A percentile compares a stretch with the other conserved stretches of the same genome.
phyloP scores from a whole-genome alignment of 352 stramenopile genomes.

The Pythium folliculosum region DNA sequence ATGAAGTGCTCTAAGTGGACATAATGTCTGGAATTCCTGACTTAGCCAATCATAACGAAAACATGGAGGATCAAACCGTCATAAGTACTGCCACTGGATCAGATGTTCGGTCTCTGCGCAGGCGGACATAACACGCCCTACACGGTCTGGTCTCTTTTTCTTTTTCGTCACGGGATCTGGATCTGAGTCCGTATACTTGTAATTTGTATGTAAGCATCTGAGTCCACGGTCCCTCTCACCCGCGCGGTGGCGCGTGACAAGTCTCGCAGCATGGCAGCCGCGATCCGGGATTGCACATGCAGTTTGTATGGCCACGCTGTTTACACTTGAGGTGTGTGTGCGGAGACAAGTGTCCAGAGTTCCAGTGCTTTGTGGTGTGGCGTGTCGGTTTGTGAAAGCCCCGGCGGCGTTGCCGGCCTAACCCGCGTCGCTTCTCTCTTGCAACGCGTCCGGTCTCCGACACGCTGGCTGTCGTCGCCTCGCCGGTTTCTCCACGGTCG shows the following conservation, averaged over 20 bases:
- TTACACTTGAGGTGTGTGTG: too few species aligned
- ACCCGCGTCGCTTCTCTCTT: background rate
- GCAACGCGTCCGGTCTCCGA: background rate
- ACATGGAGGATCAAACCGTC: background rate
- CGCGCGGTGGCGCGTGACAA: background rate
- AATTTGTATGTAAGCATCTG: background rate
- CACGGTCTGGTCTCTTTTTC: background rate
- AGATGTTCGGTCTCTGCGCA: slow-evolving; percentile 3
- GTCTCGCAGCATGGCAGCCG: background rate
- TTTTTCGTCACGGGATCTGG: background rate
- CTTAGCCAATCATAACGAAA: background rate
- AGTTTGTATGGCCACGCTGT: background rate
- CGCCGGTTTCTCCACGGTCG: too few species aligned
- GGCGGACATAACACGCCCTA: background rate
- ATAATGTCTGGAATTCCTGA: background rate
- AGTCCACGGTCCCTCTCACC: too few species aligned
- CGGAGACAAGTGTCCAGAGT: too few species aligned
- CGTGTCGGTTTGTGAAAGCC: too few species aligned
- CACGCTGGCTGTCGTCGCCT: background rate
- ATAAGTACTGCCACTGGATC: background rate
- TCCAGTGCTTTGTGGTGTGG: background rate
- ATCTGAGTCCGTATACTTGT: background rate
- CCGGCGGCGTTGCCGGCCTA: background rate
- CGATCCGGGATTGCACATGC: background rate
- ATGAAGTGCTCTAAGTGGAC: background rate